Base-by-base conservation (phyloP, 2,329 filamentous ascomycete genomes). In the Diaporthe sp. region DNA sequence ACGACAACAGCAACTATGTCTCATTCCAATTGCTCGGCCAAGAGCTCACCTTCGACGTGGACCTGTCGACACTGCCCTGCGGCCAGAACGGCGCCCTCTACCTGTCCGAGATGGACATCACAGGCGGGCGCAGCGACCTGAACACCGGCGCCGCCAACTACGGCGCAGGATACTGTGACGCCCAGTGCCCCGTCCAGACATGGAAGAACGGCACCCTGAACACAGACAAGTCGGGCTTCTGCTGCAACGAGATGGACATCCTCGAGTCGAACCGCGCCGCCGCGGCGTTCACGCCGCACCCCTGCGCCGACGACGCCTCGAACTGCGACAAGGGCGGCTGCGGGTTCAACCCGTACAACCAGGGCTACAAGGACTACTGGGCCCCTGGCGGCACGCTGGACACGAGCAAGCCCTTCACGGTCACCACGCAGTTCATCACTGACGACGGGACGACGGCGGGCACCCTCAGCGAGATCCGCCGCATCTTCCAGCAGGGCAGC, bases 11-110 rank as follows among this genome's bases (percentile, higher is more conserved):
- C 44, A 59, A 75, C 59, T 76, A 76, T 15, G 75, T 71, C 8
- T 84, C 88, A 77, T 88, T 92, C 82, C 85, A 89, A 74, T 83
- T 92, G 72, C 84, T 88, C 72, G 88, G 88, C 82, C 84, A 89
- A 78, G 90, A 92, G 79, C 88, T 92, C 79, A 89, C 88, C n/a
- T 91, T 92, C 74, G 90, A 91, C 68, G 89, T 92, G 22, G 90
- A 92, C 79, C 85, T 91, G 56, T 91, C 90, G 58, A 86, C 87
- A 74, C 84, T 92, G n/a, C 88, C 78, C 22, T 92, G 91, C 77
- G 91, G 91, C 70, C 81, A 92, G 75, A 92, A 93, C 81, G 90
- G 90, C 72, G 90, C 90, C 35, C 81, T 92, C 10, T 79, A 79
- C 58, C 78, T 79, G 56, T 55, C 70, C 7, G 75, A 75, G 73